phyloP scores from a whole-genome alignment of 352 stramenopile genomes.

The Phytophthora hibernalis region DNA sequence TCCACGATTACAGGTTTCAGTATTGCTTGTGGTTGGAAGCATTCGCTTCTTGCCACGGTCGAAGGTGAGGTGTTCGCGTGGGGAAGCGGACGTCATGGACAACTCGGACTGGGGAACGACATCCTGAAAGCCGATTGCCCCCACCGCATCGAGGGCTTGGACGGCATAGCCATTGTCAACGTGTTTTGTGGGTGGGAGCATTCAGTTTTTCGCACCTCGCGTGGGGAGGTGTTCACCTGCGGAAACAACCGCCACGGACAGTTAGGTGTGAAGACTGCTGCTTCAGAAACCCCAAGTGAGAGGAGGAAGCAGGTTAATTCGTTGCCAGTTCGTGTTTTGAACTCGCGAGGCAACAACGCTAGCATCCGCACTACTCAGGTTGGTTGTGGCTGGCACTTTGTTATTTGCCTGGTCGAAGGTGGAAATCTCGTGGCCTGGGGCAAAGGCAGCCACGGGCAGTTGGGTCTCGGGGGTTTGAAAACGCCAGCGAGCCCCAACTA shows the following conservation, averaged over 20 bases:
- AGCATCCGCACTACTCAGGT: slow-evolving; percentile 46
- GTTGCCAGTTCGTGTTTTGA: slow-evolving; percentile 32
- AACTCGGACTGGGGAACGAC: slow-evolving; percentile 64
- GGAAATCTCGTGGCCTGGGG: slow-evolving; percentile 66
- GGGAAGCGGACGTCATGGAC: slow-evolving; percentile 74
- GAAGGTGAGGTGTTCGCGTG: slow-evolving; percentile 67
- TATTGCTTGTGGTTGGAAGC: slow-evolving; percentile 85
- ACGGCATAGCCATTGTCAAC: slow-evolving; percentile 18
- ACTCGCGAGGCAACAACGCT: slow-evolving; percentile 11
- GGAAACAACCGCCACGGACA: slow-evolving; percentile 85
- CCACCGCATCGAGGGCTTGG: slow-evolving; percentile 34
- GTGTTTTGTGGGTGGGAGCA: slow-evolving; percentile 87
- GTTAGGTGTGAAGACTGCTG: slow-evolving; percentile 42
- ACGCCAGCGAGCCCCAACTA: slow-evolving; percentile 20
- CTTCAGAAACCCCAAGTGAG: slow-evolving; percentile 1
- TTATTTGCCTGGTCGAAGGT: slow-evolving; percentile 53
- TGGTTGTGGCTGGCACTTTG: slow-evolving; percentile 81
- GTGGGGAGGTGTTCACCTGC: slow-evolving; percentile 57
- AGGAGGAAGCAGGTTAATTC: slow-evolving; percentile 37
- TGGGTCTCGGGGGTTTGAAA: slow-evolving; percentile 48
- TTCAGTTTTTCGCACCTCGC: slow-evolving; percentile 57
- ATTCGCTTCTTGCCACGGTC: slow-evolving; percentile 65
- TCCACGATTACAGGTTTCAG: slow-evolving; percentile 41
- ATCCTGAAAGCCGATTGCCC: slow-evolving; percentile 36
- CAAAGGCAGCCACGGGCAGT: slow-evolving; percentile 79